These are phyloP conservation scores for Gossypium rotundifolium DNA, from an alignment of 345 rosid genomes.

Conservation along the genomic window DNA sequence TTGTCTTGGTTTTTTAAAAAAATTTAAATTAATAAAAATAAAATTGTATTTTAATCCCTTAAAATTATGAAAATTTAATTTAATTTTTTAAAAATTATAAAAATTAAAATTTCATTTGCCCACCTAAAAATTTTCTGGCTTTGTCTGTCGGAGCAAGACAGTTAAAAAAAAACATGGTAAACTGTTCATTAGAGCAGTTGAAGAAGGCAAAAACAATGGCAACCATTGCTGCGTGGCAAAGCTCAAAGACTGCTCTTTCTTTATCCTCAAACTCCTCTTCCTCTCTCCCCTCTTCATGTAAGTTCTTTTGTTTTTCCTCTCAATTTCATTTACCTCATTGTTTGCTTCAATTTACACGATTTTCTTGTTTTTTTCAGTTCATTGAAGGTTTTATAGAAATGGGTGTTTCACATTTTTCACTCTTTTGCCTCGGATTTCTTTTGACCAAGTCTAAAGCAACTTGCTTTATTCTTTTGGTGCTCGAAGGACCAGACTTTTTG, in stretches of 20 bases:
- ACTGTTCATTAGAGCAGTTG: neutral
- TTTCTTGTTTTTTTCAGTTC: neutral
- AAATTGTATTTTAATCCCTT: accelerated
- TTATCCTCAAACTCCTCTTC: constrained; percentile 44
- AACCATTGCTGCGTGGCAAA: constrained; percentile 71
- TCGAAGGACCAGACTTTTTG: accelerated
- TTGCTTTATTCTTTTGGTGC: too few species aligned
- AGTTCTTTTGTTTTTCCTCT: constrained; percentile 7
- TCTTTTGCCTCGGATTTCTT: neutral
- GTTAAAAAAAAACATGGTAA: too few species aligned
- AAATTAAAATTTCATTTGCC: too few species aligned
- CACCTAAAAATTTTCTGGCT: too few species aligned
- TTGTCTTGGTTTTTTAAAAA: accelerated
- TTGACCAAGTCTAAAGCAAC: too few species aligned
- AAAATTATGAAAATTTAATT: too few species aligned
- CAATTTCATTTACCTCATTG: neutral
- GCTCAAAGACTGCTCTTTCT: constrained; percentile 61
- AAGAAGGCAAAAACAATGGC: constrained; percentile 30
- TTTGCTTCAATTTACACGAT: neutral
- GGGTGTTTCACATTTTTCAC: constrained; percentile 11
- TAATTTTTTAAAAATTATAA: too few species aligned
- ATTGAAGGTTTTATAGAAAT: neutral
- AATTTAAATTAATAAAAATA: too few species aligned
- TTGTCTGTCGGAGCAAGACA: too few species aligned
- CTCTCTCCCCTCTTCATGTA: constrained; percentile 39